Percentiles rank a stretch among this genome's conserved stretches.
These are phyloP conservation scores for Xylaria sp. DNA, from an alignment of 2,329 filamentous ascomycete species.

Conservation along the genomic window DNA sequence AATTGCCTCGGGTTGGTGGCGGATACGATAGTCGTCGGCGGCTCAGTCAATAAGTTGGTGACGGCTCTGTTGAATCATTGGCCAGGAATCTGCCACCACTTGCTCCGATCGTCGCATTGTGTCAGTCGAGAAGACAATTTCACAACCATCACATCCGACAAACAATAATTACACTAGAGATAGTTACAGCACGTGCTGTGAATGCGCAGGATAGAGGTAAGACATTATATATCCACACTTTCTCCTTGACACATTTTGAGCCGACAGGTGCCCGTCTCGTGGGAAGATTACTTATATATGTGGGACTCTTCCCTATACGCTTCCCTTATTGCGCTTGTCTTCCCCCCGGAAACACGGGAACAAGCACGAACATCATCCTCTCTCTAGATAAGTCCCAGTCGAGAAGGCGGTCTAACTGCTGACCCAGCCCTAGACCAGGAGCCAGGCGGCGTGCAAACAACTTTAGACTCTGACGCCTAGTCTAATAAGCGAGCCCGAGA, in stretches of 20 bases:
- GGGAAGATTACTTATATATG: slow-evolving; percentile 18
- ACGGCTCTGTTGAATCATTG: background rate
- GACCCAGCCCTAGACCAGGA: slow-evolving; percentile 18
- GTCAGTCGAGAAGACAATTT: slow-evolving; percentile 9
- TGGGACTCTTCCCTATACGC: slow-evolving; percentile 20
- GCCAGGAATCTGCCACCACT: background rate
- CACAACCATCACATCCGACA: slow-evolving; percentile 7
- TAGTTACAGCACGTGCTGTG: slow-evolving; percentile 2
- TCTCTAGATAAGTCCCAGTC: background rate
- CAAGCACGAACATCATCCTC: background rate
- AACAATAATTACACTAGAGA: slow-evolving; percentile 8
- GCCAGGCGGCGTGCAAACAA: slow-evolving; percentile 20
- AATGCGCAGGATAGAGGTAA: slow-evolving; percentile 21
- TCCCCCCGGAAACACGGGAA: slow-evolving; percentile 1
- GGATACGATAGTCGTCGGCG: slow-evolving; percentile 15
- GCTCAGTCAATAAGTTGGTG: slow-evolving; percentile 9
- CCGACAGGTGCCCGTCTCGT: slow-evolving; percentile 1
- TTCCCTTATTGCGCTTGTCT: slow-evolving; percentile 3
- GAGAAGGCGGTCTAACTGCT: slow-evolving; percentile 17
- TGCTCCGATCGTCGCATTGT: slow-evolving; percentile 6
- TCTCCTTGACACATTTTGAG: slow-evolving; percentile 4
- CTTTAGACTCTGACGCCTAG: slow-evolving; percentile 8
- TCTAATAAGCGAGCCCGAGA: slow-evolving; percentile 25
- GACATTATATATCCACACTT: slow-evolving; percentile 12
- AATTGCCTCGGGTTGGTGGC: slow-evolving; percentile 24